Evolutionary conservation across 2,329 filamentous ascomycete genomes (phyloP).

Genomic region (Colletotrichum eremochloae): DNA sequence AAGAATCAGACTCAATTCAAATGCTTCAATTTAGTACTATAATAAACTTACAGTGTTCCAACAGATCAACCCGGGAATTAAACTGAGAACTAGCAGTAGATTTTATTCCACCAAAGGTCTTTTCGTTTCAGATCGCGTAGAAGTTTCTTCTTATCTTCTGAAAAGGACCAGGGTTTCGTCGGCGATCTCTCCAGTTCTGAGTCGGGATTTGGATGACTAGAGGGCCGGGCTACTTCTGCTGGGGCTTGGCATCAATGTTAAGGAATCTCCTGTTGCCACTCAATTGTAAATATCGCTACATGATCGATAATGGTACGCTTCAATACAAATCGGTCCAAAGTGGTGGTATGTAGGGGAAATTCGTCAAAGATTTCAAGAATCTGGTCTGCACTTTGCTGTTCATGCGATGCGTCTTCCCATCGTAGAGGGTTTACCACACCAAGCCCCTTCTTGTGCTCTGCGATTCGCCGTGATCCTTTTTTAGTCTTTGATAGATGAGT

Average conservation of each 20-base stretch:
- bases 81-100: not conserved
- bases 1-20: constrained; percentile 15
- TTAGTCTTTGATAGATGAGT: not conserved
- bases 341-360: not conserved
- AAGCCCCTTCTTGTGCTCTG: constrained; percentile 2
- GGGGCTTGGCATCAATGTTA: constrained; percentile 2
- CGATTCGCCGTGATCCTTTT: constrained; percentile 3
- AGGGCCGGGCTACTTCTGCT: not conserved
- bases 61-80: constrained; percentile 7
- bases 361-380: not conserved
- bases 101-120: constrained; percentile 4
- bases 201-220: not conserved
- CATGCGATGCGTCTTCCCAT: not conserved
- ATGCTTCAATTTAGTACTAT: constrained; percentile 15
- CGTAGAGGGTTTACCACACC: not conserved
- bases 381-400: constrained; percentile 10
- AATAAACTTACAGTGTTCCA: constrained; percentile 3
- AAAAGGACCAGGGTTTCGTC: not conserved
- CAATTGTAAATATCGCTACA: not conserved
- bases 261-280: constrained; percentile 6
- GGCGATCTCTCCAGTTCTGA: not conserved
- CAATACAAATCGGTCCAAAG: not conserved
- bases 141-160: not conserved
- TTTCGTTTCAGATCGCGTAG: not conserved
- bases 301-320: not conserved